Percentiles rank a stretch among this genome's conserved stretches.
phyloP scores from a whole-genome alignment of 257 asterid genomes.

The Schizonepeta tenuifolia region DNA sequence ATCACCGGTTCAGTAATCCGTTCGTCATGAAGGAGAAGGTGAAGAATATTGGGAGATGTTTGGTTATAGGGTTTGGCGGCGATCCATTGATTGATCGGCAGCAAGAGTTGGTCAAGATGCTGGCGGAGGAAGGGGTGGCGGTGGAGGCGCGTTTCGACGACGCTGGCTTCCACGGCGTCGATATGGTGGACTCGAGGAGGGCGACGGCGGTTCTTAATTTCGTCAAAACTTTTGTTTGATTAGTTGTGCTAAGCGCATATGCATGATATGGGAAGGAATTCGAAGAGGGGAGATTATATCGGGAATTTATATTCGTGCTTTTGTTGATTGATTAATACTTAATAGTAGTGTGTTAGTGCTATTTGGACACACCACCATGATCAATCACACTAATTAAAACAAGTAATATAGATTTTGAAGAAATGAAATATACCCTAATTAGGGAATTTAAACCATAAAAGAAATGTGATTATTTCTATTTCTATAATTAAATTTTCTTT shows the following conservation, averaged over 20 bases:
- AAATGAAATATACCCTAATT: too few relatives aligned
- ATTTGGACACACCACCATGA: too few relatives aligned
- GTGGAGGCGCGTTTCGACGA: slow-evolving; percentile 83
- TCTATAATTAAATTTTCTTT: too few relatives aligned
- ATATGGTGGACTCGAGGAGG: slow-evolving; percentile 60
- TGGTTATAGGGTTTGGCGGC: slow-evolving; percentile 81
- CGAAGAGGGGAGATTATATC: not conserved
- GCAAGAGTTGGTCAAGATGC: slow-evolving; percentile 60
- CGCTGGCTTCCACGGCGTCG: slow-evolving; percentile 71
- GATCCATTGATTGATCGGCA: slow-evolving; percentile 79
- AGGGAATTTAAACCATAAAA: too few relatives aligned
- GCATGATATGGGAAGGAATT: not conserved
- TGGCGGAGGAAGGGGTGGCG: slow-evolving; percentile 59
- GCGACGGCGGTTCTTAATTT: slow-evolving; percentile 56
- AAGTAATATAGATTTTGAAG: too few relatives aligned
- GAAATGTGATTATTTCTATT: too few relatives aligned
- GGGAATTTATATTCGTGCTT: not conserved
- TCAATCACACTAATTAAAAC: too few relatives aligned
- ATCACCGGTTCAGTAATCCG: slow-evolving; percentile 77
- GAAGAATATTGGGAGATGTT: slow-evolving; percentile 55
- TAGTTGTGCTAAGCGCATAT: not conserved
- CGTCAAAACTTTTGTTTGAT: slow-evolving; percentile 65
- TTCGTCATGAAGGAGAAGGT: slow-evolving; percentile 50
- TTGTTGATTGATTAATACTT: too few relatives aligned
- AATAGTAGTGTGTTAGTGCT: too few relatives aligned